Percentiles rank a stretch among this genome's conserved stretches.
Evolutionary conservation across 352 stramenopile genomes (phyloP).

Genomic region (Globisporangium cederbergense): DNA sequence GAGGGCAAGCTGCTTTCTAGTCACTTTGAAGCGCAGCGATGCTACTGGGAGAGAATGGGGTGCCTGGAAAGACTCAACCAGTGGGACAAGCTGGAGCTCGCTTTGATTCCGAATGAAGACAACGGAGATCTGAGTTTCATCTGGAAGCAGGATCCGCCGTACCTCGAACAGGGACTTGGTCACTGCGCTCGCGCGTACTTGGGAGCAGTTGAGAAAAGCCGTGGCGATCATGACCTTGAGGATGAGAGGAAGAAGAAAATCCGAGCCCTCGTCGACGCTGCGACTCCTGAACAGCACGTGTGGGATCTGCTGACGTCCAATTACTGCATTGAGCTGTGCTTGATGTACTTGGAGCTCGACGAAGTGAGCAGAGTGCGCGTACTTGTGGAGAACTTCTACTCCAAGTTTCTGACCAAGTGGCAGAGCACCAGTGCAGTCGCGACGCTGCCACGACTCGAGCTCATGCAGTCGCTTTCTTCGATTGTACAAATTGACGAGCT

Average conservation of each 20-base stretch:
- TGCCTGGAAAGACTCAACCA: conserved; percentile 70
- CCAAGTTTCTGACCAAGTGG: conserved; percentile 51
- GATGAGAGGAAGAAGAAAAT: conserved; percentile 11
- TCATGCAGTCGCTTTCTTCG: conserved; percentile 65
- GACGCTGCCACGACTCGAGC: conserved; percentile 39
- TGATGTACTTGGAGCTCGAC: conserved; percentile 38
- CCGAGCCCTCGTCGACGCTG: conserved; percentile 21
- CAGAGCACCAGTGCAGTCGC: conserved; percentile 46
- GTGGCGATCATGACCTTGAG: neutral
- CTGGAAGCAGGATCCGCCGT: conserved; percentile 61
- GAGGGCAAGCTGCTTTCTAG: conserved; percentile 21
- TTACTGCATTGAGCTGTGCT: conserved; percentile 51
- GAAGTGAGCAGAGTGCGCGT: conserved; percentile 48
- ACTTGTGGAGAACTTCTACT: conserved; percentile 61
- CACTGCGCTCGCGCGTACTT: conserved; percentile 49
- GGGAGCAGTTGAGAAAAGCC: conserved; percentile 23
- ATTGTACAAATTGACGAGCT: conserved; percentile 62
- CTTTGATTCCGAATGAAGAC: conserved; percentile 26
- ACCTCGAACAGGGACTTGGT: conserved; percentile 59
- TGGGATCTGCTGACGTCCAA: conserved; percentile 35
- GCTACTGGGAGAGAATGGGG: conserved; percentile 55
- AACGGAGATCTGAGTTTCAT: conserved; percentile 28
- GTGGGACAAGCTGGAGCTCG: conserved; percentile 55
- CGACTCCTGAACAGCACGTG: conserved; percentile 27
- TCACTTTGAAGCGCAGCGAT: conserved; percentile 49